A percentile compares a stretch with the other conserved stretches of the same genome.
These are phyloP conservation scores for Micromonas commoda DNA, from an alignment of 139 green algal species.

Conservation along the genomic window DNA sequence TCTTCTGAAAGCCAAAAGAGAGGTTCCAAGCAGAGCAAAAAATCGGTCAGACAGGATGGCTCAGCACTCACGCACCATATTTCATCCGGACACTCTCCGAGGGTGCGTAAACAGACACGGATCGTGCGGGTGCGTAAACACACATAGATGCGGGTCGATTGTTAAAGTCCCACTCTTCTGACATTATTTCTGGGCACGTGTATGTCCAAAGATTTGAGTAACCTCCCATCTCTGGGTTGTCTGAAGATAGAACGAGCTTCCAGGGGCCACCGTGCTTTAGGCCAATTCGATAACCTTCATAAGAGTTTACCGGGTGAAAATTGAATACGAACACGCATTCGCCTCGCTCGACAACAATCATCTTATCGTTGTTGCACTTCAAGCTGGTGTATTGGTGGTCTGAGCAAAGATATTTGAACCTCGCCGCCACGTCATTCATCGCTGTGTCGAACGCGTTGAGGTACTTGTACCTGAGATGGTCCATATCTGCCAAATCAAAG, in stretches of 20 bases:
- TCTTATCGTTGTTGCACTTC: slow-evolving; percentile 85
- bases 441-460: slow-evolving; percentile 82
- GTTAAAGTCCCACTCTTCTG: slow-evolving; percentile 38
- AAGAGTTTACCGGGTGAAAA: slow-evolving; percentile 87
- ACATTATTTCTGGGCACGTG: not conserved
- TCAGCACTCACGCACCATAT: too few relatives aligned
- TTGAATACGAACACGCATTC: slow-evolving; percentile 99
- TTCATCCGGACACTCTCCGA: too few relatives aligned
- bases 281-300: slow-evolving; percentile 59
- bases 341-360: slow-evolving; percentile 88
- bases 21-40: too few relatives aligned
- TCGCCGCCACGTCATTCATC: slow-evolving; percentile 92
- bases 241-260: slow-evolving; percentile 43
- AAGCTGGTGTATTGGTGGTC: slow-evolving; percentile 62
- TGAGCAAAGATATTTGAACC: slow-evolving; percentile 68
- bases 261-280: slow-evolving; percentile 60
- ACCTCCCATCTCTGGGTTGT: slow-evolving; percentile 31
- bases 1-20: too few relatives aligned
- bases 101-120: slow-evolving; percentile 40
- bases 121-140: slow-evolving; percentile 41
- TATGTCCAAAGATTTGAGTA: slow-evolving; percentile 20
- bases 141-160: slow-evolving; percentile 34
- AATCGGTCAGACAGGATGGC: too few relatives aligned
- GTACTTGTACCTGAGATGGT: slow-evolving; percentile 83
- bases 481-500: slow-evolving; percentile 81